Evolutionary conservation across 495 filamentous ascomycete species (phyloP).

Genomic region (Pyrenopolyporus hunteri): DNA sequence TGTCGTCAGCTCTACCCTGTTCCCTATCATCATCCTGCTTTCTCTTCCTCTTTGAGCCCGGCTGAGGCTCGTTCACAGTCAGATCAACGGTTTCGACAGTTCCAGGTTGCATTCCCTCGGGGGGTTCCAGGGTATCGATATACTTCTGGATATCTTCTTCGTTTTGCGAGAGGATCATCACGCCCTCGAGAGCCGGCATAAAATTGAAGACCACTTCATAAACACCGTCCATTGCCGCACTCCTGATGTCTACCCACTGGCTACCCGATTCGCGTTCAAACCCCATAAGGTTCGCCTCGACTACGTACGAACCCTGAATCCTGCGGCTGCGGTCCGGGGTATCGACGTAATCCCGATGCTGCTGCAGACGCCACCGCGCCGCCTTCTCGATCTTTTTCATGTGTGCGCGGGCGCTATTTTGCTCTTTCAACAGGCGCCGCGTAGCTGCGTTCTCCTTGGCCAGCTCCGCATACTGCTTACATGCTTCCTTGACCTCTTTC

Average conservation of each 20-base stretch:
- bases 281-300: not conserved
- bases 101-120: not conserved
- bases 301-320: slow-evolving; percentile 9
- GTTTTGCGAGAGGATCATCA: slow-evolving; percentile 4
- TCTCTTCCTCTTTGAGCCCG: slow-evolving; percentile 11
- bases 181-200: slow-evolving; percentile 1
- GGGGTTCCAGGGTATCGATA: not conserved
- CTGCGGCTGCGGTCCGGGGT: not conserved
- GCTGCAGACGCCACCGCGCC: not conserved
- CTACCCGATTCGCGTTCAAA: not conserved
- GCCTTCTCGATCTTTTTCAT: slow-evolving; percentile 4
- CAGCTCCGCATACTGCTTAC: slow-evolving; percentile 2
- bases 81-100: not conserved
- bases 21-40: not conserved
- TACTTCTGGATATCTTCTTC: not conserved
- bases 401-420: not conserved
- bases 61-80: not conserved
- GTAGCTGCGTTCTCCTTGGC: slow-evolving; percentile 13
- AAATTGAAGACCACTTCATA: slow-evolving; percentile 15
- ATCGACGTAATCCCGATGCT: slow-evolving; percentile 7
- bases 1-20: not conserved
- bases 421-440: slow-evolving; percentile 4
- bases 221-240: not conserved
- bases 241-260: slow-evolving; percentile 14
- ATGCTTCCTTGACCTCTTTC: slow-evolving; percentile 11